Evolutionary conservation across 1,284 basidiomycete genomes (phyloP).

Genomic region (Anthracocystis panici-leucophaei): DNA sequence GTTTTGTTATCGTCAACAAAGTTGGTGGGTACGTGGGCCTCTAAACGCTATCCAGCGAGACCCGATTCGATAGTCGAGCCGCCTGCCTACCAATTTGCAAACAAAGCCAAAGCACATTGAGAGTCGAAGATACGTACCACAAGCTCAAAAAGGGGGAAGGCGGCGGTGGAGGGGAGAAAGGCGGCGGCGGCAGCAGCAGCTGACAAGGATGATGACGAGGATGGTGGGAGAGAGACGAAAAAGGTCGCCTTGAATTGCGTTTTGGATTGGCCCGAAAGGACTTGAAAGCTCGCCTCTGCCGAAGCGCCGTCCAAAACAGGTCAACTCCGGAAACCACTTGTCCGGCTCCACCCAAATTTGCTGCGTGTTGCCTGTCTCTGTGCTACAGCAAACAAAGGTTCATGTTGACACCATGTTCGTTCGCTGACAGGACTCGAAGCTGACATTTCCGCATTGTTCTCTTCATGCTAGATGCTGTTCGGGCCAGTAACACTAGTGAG

Average conservation of each 20-base stretch:
- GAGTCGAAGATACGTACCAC: constrained; percentile 37
- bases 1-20: constrained; percentile 1
- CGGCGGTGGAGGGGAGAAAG: constrained; percentile 17
- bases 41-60: constrained; percentile 5
- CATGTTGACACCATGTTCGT: not conserved
- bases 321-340: not conserved
- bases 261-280: not conserved
- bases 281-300: not conserved
- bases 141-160: constrained; percentile 32
- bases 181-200: constrained; percentile 27
- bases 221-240: constrained; percentile 11
- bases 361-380: not conserved
- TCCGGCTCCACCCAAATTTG: not conserved
- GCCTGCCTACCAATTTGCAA: not conserved
- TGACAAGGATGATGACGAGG: constrained; percentile 34
- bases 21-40: constrained; percentile 3
- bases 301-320: not conserved
- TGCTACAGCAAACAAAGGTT: no score
- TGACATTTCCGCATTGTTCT: no score
- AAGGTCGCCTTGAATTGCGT: not conserved
- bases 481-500: no score
- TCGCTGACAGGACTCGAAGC: no score
- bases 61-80: constrained; percentile 1
- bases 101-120: not conserved
- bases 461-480: no score